Conservation (phyloP, 768 basidiomycete species). For the Auriscalpium vulgare region DNA sequence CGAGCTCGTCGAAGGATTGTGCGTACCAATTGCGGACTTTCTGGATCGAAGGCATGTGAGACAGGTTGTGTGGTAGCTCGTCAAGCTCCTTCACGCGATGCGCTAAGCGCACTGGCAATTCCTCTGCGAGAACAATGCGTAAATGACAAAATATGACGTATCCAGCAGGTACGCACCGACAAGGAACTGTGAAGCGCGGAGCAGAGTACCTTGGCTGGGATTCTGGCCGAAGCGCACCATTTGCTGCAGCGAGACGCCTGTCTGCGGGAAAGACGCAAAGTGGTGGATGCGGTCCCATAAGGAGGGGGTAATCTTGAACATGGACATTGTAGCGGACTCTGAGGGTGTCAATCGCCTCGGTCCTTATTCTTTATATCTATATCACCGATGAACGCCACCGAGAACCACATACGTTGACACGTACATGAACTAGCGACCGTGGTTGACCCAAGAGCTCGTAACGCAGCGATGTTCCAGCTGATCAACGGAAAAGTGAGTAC, state of each 20-base stretch:
- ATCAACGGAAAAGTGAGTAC: too few species aligned
- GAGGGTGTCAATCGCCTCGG: too few species aligned
- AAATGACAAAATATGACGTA: constrained; percentile 1
- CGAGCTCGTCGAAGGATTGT: constrained; percentile 96
- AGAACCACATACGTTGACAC: too few species aligned
- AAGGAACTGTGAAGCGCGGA: constrained; percentile 89
- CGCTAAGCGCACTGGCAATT: constrained; percentile 89
- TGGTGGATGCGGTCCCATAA: constrained; percentile 90
- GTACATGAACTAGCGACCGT: too few species aligned
- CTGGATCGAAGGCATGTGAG: constrained; percentile 84
- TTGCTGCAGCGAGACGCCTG: constrained; percentile 92
- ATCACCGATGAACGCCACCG: too few species aligned
- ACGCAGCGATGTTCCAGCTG: too few species aligned
- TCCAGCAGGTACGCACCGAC: constrained; percentile 42
- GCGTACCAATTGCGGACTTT: constrained; percentile 99
- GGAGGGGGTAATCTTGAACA: constrained; percentile 65
- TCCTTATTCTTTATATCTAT: too few species aligned
- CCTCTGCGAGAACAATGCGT: constrained; percentile 43
- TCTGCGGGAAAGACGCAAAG: constrained; percentile 88
- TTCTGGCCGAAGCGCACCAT: constrained; percentile 98
- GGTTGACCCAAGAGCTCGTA: too few species aligned
- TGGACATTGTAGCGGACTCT: too few species aligned
- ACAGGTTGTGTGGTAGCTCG: constrained; percentile 85
- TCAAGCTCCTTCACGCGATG: constrained; percentile 96
- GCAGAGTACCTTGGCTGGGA: constrained; percentile 86